phyloP scores from a whole-genome alignment of 2,329 filamentous ascomycete genomes.

The Sordariomycetes sp. region DNA sequence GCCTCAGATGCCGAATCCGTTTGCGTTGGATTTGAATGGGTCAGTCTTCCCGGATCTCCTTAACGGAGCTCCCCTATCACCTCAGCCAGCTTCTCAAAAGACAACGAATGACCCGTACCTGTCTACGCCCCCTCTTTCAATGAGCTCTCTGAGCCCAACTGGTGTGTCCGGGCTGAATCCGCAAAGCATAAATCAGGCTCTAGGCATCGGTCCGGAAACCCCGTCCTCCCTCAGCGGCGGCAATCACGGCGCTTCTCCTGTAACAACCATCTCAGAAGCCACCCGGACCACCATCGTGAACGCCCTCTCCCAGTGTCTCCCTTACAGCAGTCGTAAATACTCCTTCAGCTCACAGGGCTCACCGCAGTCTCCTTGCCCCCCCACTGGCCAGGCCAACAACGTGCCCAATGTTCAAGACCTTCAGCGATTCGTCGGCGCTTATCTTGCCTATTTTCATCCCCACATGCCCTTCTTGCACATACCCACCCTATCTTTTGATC shows the following conservation, averaged over 20 bases:
- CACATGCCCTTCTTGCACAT: conserved; percentile 93
- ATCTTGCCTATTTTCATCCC: conserved; percentile 87
- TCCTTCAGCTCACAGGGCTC: conserved; percentile 48
- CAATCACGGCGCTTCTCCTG: conserved; percentile 46
- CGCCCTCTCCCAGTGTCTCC: conserved; percentile 47
- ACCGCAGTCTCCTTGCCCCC: conserved; percentile 44
- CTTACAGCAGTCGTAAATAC: conserved; percentile 54
- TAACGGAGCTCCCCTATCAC: conserved; percentile 63
- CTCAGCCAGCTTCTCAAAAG: conserved; percentile 63
- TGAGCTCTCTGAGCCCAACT: conserved; percentile 66
- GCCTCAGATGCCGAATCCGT: conserved; percentile 58
- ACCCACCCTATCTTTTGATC: conserved; percentile 83
- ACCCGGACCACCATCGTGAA: conserved; percentile 53
- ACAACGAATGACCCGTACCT: conserved; percentile 67
- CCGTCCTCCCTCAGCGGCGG: conserved; percentile 63
- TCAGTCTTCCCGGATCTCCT: conserved; percentile 71
- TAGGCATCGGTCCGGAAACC: conserved; percentile 63
- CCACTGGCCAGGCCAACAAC: conserved; percentile 40
- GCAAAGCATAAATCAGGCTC: conserved; percentile 54
- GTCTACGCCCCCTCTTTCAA: conserved; percentile 65
- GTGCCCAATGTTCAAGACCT: conserved; percentile 79
- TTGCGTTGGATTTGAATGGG: conserved; percentile 65
- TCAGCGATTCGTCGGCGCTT: conserved; percentile 82
- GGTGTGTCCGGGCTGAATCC: conserved; percentile 55
- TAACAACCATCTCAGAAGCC: conserved; percentile 56